Percentiles rank a stretch among this genome's conserved stretches.
These are phyloP conservation scores for Magnusiomyces paraingens DNA, from an alignment of 1,139 yeast species.

Conservation along the genomic window DNA sequence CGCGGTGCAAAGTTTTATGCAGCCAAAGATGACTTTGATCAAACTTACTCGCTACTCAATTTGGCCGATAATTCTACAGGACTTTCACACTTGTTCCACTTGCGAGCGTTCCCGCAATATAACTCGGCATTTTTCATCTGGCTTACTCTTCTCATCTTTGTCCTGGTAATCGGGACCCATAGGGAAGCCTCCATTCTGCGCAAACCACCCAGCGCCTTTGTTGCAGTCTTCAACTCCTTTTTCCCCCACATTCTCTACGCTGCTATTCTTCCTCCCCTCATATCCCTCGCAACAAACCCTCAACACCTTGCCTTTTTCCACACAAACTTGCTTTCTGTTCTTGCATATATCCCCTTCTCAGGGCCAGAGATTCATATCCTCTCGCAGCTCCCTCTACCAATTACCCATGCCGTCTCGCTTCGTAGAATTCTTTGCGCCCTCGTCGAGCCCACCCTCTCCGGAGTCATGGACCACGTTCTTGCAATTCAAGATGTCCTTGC, in stretches of 20 bases:
- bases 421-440: conserved; percentile 6
- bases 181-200: background rate
- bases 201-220: background rate
- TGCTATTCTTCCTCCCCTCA: conserved; percentile 5
- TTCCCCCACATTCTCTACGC: conserved; percentile 5
- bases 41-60: background rate
- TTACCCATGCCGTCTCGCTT: background rate
- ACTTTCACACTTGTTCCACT: background rate
- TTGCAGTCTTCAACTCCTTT: conserved; percentile 4
- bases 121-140: background rate
- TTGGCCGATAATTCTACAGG: background rate
- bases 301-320: conserved; percentile 8
- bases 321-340: conserved; percentile 2
- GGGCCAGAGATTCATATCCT: background rate
- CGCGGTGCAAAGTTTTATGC: background rate
- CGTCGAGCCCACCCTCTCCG: conserved; percentile 6
- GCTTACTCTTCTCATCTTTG: background rate
- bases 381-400: background rate
- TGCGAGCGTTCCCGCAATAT: background rate
- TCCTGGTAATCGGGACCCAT: background rate
- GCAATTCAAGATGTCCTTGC: background rate
- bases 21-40: conserved; percentile 1
- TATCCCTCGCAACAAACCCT: conserved; percentile 7
- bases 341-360: conserved; percentile 4
- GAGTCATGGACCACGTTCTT: conserved; percentile 6